Evolutionary conservation across 768 basidiomycete genomes (phyloP).

Genomic region (Cyclocybe cylindracea): DNA sequence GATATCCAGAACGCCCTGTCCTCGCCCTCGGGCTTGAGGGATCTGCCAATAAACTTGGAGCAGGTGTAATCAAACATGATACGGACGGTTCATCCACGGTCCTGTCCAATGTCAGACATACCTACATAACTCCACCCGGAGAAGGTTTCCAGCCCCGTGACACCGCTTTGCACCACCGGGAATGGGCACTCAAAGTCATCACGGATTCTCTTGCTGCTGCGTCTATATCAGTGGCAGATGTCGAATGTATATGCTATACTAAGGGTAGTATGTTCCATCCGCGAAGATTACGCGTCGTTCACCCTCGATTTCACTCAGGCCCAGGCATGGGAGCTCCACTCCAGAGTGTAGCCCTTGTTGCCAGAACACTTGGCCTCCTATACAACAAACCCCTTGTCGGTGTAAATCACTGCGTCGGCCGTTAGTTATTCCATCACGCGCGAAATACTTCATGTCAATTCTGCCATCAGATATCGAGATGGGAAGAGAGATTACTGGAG

Average conservation of each 20-base stretch:
- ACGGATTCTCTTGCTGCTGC: slow-evolving; percentile 73
- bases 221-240: slow-evolving; percentile 65
- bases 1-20: slow-evolving; percentile 57
- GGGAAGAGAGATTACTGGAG: slow-evolving; percentile 93
- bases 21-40: slow-evolving; percentile 97
- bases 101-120: slow-evolving; percentile 92
- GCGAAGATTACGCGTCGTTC: neutral
- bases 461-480: slow-evolving; percentile 87
- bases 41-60: slow-evolving; percentile 96
- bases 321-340: slow-evolving; percentile 99
- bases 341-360: slow-evolving; percentile 92
- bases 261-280: slow-evolving; percentile 61
- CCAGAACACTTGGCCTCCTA: slow-evolving; percentile 84
- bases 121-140: slow-evolving; percentile 98
- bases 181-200: slow-evolving; percentile 87
- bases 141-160: slow-evolving; percentile 97
- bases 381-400: slow-evolving; percentile 92
- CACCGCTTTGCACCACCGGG: slow-evolving; percentile 93
- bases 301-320: slow-evolving; percentile 48
- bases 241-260: slow-evolving; percentile 97
- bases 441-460: neutral
- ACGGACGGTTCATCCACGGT: slow-evolving; percentile 73
- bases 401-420: slow-evolving; percentile 99
- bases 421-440: slow-evolving; percentile 47
- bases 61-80: slow-evolving; percentile 86